phyloP scores from a whole-genome alignment of 306 rosid species.

The Sophora flavescens region DNA sequence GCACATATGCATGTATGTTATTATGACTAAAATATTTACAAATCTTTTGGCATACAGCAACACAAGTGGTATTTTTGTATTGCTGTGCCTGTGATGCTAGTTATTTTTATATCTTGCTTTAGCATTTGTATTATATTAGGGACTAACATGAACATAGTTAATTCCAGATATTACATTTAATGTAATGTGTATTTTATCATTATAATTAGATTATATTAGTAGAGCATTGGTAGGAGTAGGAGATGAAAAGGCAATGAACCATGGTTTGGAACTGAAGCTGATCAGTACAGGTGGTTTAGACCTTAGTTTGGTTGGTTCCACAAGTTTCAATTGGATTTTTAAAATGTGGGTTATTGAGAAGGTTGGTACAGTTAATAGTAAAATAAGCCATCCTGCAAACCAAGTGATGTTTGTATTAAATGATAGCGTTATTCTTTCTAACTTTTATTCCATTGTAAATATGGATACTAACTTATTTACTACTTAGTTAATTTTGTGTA shows the following conservation, averaged over 20 bases:
- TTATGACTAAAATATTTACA: no score
- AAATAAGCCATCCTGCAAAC: background rate
- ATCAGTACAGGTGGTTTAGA: background rate
- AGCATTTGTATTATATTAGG: background rate
- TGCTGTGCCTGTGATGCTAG: background rate
- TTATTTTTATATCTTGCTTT: background rate
- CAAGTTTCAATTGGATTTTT: background rate
- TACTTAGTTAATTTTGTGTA: background rate
- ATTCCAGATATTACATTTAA: background rate
- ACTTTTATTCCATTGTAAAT: conserved; percentile 2
- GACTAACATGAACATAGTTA: no score
- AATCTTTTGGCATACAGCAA: no score
- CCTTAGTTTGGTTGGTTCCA: background rate
- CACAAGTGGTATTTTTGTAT: background rate
- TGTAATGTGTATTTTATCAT: background rate
- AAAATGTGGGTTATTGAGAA: background rate
- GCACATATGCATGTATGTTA: no score
- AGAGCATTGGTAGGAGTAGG: background rate
- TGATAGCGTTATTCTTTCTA: background rate
- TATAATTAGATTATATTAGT: background rate
- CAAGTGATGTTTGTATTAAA: background rate
- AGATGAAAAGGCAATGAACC: background rate
- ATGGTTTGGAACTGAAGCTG: background rate
- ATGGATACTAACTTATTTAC: background rate
- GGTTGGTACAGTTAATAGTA: background rate